These are phyloP conservation scores for Debaryomyces subglobosus DNA, from an alignment of 1,139 yeast species.

Conservation along the genomic window DNA sequence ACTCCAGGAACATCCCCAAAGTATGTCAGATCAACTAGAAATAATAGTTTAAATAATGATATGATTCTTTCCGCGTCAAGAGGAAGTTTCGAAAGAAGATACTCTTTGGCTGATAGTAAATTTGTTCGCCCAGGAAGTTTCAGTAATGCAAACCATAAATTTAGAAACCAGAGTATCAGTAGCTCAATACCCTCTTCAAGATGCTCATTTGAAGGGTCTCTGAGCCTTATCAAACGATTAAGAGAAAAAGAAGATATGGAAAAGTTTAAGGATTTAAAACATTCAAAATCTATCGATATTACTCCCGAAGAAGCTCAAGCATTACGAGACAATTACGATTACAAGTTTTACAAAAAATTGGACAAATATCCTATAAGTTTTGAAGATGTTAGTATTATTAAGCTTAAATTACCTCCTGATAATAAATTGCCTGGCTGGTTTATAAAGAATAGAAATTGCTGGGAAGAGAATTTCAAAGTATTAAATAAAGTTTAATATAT, in stretches of 20 bases:
- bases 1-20: constrained; percentile 44
- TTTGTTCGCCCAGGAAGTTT: constrained; percentile 10
- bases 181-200: constrained; percentile 20
- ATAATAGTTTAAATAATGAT: constrained; percentile 31
- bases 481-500: constrained; percentile 14
- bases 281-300: constrained; percentile 14
- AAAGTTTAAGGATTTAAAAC: constrained; percentile 12
- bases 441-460: constrained; percentile 56
- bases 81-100: constrained; percentile 30
- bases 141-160: constrained; percentile 24
- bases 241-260: constrained; percentile 11
- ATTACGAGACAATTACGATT: constrained; percentile 32
- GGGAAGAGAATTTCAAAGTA: constrained; percentile 48
- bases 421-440: constrained; percentile 74
- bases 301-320: constrained; percentile 24
- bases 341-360: constrained; percentile 41
- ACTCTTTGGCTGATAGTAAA: constrained; percentile 41
- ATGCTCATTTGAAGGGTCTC: constrained; percentile 26
- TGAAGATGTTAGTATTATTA: constrained; percentile 43
- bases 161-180: constrained; percentile 24
- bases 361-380: constrained; percentile 32
- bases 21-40: constrained; percentile 21
- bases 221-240: constrained; percentile 2
- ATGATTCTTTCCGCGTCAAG: constrained; percentile 23
- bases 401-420: constrained; percentile 62